These are phyloP conservation scores for Aspergillus sergii DNA, from an alignment of 2,329 filamentous ascomycete species.

Conservation along the genomic window DNA sequence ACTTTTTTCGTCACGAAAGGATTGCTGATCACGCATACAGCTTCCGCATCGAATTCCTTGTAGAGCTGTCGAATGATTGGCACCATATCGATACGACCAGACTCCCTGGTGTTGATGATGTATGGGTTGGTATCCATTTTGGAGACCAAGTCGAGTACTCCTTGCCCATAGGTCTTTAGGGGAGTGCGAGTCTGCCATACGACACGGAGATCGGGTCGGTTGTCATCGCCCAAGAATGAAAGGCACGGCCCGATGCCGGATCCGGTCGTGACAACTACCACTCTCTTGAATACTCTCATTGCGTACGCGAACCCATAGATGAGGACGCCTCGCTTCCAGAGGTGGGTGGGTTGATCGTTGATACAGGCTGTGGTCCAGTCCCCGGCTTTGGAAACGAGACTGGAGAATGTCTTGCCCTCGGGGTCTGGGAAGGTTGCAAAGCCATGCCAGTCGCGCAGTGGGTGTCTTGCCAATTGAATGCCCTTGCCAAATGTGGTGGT, in stretches of 20 bases:
- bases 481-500: slow-evolving; percentile 60
- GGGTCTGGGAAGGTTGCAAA: slow-evolving; percentile 73
- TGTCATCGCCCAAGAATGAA: slow-evolving; percentile 58
- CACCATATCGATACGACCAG: slow-evolving; percentile 64
- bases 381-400: slow-evolving; percentile 72
- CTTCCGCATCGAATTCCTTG: slow-evolving; percentile 58
- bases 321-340: slow-evolving; percentile 71
- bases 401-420: slow-evolving; percentile 61
- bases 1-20: slow-evolving; percentile 67
- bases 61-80: slow-evolving; percentile 57
- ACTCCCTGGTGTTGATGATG: slow-evolving; percentile 66
- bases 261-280: slow-evolving; percentile 71
- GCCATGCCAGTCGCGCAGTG: slow-evolving; percentile 72
- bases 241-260: slow-evolving; percentile 73
- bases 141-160: slow-evolving; percentile 59
- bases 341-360: slow-evolving; percentile 58
- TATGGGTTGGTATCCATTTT: slow-evolving; percentile 63
- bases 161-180: slow-evolving; percentile 62
- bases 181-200: slow-evolving; percentile 71
- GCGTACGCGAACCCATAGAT: slow-evolving; percentile 69
- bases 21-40: slow-evolving; percentile 74
- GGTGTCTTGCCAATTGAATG: slow-evolving; percentile 63
- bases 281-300: slow-evolving; percentile 64
- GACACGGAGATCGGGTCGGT: slow-evolving; percentile 54
- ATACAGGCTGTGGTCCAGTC: slow-evolving; percentile 73